Base-by-base conservation (phyloP, 352 stramenopile genomes). In the Peronospora tabacina region DNA sequence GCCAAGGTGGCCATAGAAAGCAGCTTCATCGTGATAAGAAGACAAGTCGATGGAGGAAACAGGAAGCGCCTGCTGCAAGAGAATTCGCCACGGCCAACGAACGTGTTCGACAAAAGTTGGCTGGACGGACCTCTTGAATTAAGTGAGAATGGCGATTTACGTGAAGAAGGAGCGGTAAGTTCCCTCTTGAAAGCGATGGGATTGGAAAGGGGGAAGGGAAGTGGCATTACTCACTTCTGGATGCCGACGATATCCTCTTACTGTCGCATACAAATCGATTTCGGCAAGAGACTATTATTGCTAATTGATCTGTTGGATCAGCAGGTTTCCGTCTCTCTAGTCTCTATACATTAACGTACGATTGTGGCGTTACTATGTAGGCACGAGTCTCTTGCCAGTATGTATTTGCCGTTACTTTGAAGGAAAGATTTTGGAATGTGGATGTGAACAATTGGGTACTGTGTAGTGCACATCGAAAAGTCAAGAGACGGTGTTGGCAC, bases 21-120 rank as follows among this genome's bases (percentile, higher is more conserved):
- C 28, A 72, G 30, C 58, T 78, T 78, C 68, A 78, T 78, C 9
- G 2, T 11, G 4, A 36, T 35, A 36, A 36, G 7, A 36, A 15
- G 12, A 7, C 0, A 36, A 36, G 30, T 36, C 0, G 30, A 36
- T 15, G 29, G 32, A 26, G 19, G 34, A 22, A 58, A 37, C 29
- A 36, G 3, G 22, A 26, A 26, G 22, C 22, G 4, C 3, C 4
- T 26, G 22, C 22, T 26, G 7, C 22, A 5, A 26, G n/a, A n/a
- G n/a, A 3, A 7, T 26, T 26, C 22, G 22, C 22, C 22, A 5
- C 20, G 2, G 20, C 20, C 20, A 22, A 22, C 20, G 4, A 5
- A 22, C 20, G 4, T 0, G 5, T 26, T 26, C 0, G 22, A 6
- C 7, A 5, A 0, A 53, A 37, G 44, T 38, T 42, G 35, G 49